A percentile compares a stretch with the other conserved stretches of the same genome.
phyloP scores from a whole-genome alignment of 1,284 basidiomycete species.

The Paramarasmius palmivorus region DNA sequence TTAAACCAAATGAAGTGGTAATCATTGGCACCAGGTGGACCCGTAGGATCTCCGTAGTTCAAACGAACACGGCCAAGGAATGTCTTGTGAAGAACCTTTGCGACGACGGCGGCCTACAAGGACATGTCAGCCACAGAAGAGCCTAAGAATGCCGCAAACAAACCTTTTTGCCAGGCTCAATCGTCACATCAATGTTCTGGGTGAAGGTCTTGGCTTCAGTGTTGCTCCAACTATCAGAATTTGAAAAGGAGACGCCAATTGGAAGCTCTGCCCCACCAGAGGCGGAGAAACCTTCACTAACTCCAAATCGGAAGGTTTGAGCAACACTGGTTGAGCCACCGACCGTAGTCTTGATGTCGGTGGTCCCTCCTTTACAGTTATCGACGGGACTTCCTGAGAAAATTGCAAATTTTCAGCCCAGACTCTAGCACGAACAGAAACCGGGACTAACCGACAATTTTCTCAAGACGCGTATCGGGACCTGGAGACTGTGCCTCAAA shows the following conservation, averaged over 20 bases:
- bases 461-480: neutral
- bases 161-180: slow-evolving; percentile 1
- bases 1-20: slow-evolving; percentile 2
- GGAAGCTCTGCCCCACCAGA: neutral
- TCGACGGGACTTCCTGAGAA: too few species aligned
- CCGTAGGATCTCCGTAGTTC: slow-evolving; percentile 3
- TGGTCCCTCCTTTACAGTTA: neutral
- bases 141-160: neutral
- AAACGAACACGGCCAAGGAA: neutral
- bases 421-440: too few species aligned
- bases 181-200: neutral
- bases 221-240: slow-evolving; percentile 4
- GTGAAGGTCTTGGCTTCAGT: neutral
- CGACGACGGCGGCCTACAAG: neutral
- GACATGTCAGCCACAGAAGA: neutral
- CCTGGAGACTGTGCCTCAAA: neutral
- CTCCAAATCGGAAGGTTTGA: neutral
- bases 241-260: neutral
- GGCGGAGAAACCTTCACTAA: neutral
- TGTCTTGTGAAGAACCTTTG: neutral
- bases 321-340: neutral
- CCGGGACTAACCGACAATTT: slow-evolving; percentile 1
- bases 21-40: neutral
- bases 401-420: too few species aligned
- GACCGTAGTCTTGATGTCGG: neutral